Evolutionary conservation across 2,329 filamentous ascomycete genomes (phyloP).

Genomic region (Amesomyces nigricolor): DNA sequence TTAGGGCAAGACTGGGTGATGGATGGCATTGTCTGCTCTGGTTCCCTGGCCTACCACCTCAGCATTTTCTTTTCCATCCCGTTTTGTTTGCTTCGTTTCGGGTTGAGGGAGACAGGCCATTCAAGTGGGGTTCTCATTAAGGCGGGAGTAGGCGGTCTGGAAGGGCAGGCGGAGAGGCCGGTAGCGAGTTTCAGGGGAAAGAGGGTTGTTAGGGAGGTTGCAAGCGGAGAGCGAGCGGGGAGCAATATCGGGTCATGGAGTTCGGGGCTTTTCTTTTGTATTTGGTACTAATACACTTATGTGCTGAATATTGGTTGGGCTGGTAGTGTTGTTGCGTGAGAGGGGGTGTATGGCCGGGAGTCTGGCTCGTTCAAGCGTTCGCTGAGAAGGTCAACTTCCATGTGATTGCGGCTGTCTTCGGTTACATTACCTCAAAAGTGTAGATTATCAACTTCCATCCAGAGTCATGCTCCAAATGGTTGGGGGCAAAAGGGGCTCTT

Average conservation of each 20-base stretch:
- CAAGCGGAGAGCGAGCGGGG: slow-evolving; percentile 5
- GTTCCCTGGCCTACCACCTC: not conserved
- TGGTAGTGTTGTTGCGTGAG: not conserved
- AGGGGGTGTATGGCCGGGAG: not conserved
- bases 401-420: too few relatives aligned
- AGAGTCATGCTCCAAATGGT: too few relatives aligned
- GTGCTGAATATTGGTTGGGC: not conserved
- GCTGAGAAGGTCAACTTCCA: too few relatives aligned
- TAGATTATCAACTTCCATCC: too few relatives aligned
- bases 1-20: not conserved
- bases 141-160: not conserved
- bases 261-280: slow-evolving; percentile 18
- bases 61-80: not conserved
- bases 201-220: not conserved
- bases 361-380: too few relatives aligned
- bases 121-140: not conserved
- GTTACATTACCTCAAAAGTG: too few relatives aligned
- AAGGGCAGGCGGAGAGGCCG: slow-evolving; percentile 1
- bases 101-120: slow-evolving; percentile 3
- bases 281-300: slow-evolving; percentile 15
- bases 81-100: not conserved
- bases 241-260: slow-evolving; percentile 23
- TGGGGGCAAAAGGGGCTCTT: too few relatives aligned
- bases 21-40: not conserved
- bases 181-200: not conserved